phyloP scores from a whole-genome alignment of 1,284 basidiomycete genomes.

The Veloporphyrellus conicus region DNA sequence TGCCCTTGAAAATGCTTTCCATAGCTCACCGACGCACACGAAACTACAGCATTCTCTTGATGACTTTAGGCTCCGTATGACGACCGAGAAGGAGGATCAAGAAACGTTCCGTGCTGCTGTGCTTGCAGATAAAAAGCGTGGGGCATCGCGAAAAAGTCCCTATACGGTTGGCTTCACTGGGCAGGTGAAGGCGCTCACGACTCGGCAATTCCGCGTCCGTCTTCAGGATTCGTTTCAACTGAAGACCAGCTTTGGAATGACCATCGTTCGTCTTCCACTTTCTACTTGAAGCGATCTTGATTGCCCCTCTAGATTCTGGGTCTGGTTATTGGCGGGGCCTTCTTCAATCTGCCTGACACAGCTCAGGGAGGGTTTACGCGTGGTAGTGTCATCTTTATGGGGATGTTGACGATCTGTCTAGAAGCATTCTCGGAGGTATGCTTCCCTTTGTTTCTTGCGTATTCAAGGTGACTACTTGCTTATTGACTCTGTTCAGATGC shows the following conservation, averaged over 20 bases:
- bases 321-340: constrained; percentile 74
- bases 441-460: constrained; percentile 12
- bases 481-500: constrained; percentile 39
- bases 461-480: background rate
- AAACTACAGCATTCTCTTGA: constrained; percentile 50
- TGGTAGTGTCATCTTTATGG: constrained; percentile 77
- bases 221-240: constrained; percentile 83
- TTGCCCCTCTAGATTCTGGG: constrained; percentile 41
- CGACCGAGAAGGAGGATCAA: constrained; percentile 61
- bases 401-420: constrained; percentile 69
- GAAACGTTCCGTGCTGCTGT: constrained; percentile 77
- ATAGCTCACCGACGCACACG: constrained; percentile 48
- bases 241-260: constrained; percentile 62
- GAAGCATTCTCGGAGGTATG: constrained; percentile 73
- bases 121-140: constrained; percentile 73
- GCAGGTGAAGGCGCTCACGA: constrained; percentile 70
- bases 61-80: constrained; percentile 65
- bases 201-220: constrained; percentile 71
- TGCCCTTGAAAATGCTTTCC: constrained; percentile 67
- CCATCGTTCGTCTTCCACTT: constrained; percentile 39
- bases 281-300: background rate
- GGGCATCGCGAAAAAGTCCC: constrained; percentile 79
- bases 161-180: constrained; percentile 80
- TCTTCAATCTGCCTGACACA: constrained; percentile 66
- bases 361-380: constrained; percentile 83